Evolutionary conservation across 78 protist species (phyloP), one percentile per base, ranked within the genome.

Genomic region (Chrysochromulina parva): DNA sequence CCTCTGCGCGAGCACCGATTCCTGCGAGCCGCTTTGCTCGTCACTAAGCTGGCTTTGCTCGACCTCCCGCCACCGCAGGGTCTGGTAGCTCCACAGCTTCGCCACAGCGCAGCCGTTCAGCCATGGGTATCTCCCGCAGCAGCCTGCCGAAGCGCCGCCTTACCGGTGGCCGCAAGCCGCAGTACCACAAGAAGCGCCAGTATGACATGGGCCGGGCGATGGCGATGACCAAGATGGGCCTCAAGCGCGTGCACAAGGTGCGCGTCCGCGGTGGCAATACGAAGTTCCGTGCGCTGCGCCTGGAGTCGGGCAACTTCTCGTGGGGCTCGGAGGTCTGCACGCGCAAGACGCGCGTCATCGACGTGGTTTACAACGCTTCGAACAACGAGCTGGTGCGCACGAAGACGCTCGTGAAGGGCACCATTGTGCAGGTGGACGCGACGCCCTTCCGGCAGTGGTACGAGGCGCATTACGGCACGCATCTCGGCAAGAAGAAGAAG

Each of bases 341-440:
- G 58, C 85, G 88, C 53, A 76, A 81, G 66, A 74, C 88, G 93
- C 97, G 99, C 76, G 95, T 99, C 92, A 2, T 98, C 62, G 97
- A 96, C 58, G 99, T 98, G 48, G 99, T 97, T 65, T 99, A 98
- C 98, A 98, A 98, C 96, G 99, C 99, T 48, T 91, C 99, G 69
- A 95, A 96, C 97, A 98, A 98, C 98, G 99, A 98, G 97, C 94
- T 98, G 87, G 98, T 98, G 86, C 98, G 99, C 90, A 99, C 99
- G 94, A 98, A 99, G 95, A 98, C 99, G 26, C 96, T 99, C n/a
- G 99, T 98, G 84, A 99, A 98, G 98, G 88, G 88, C 91, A 88
- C 98, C 66, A 97, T 99, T 91, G 96, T 98, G 57, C 95, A 91
- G 87, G 38, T 97, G 28, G 99, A 98, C 85, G 94, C 98, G 54